Percentiles rank a stretch among this genome's conserved stretches.
Evolutionary conservation across 1,139 yeast genomes (phyloP).

Genomic region (Nakaseomyces sp.): DNA sequence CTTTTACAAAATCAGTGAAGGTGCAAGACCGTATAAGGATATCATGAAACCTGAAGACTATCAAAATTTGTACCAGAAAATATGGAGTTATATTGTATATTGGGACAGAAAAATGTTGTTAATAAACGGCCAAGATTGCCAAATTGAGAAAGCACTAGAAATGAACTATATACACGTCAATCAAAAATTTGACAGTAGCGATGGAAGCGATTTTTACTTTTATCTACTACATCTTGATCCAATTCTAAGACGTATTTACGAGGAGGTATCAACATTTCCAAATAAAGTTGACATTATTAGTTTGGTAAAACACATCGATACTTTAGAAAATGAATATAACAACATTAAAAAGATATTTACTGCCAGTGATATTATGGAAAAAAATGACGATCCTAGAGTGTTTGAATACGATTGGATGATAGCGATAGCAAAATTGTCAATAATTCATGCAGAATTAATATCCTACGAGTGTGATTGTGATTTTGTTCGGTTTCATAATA

Average conservation of each 20-base stretch:
- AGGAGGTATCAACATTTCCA: slow-evolving; percentile 9
- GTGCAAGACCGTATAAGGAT: slow-evolving; percentile 16
- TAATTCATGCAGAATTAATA: slow-evolving; percentile 21
- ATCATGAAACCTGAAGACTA: slow-evolving; percentile 16
- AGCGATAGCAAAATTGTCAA: slow-evolving; percentile 16
- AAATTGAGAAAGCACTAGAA: slow-evolving; percentile 20
- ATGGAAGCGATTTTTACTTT: slow-evolving; percentile 2
- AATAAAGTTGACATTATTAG: slow-evolving; percentile 16
- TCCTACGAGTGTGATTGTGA: slow-evolving; percentile 17
- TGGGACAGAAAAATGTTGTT: slow-evolving; percentile 29
- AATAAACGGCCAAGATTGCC: slow-evolving; percentile 26
- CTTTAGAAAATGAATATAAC: slow-evolving; percentile 12
- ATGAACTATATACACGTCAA: slow-evolving; percentile 6
- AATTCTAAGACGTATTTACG: background rate
- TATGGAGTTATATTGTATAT: slow-evolving; percentile 26
- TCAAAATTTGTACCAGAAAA: slow-evolving; percentile 13
- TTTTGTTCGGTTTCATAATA: slow-evolving; percentile 12
- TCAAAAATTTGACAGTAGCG: slow-evolving; percentile 17
- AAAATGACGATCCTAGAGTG: slow-evolving; percentile 11
- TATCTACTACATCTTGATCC: slow-evolving; percentile 3
- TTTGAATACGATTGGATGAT: slow-evolving; percentile 22
- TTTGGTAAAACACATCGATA: slow-evolving; percentile 10
- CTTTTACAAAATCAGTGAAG: slow-evolving; percentile 15
- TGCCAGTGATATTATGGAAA: slow-evolving; percentile 5
- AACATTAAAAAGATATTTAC: slow-evolving; percentile 7